Evolutionary conservation across 2,329 filamentous ascomycete genomes (phyloP), one percentile per base, ranked within the genome.

Genomic region (Hortaea werneckii): DNA sequence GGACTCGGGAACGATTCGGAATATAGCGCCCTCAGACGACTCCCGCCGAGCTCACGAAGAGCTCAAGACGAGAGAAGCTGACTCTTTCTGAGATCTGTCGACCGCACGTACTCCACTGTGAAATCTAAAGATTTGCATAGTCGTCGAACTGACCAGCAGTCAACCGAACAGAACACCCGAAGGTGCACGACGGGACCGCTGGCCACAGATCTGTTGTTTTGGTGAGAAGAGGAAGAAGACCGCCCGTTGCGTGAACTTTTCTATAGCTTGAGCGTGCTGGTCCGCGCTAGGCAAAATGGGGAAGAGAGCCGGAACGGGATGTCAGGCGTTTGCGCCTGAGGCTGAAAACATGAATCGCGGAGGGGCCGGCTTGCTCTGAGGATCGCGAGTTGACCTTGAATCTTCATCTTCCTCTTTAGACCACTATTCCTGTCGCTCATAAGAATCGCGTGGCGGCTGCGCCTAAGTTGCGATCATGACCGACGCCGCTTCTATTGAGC

Each of bases 31-130:
- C 42, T 72, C 69, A 69, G 65, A 59, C 65, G 70, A 67, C 65
- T 65, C 70, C 71, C 72, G 77, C 75, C 77, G 79, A 48, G 77
- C 78, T 87, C 82, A 83, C 76, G 62, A 69, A 77, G 81, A 60
- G 40, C 54, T 58, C 45, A 58, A 59, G 71, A 65, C 68, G 72
- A 70, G 67, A 73, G 73, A 46, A 28, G 27, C 55, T 51, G 54
- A 37, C 71, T 92, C 78, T 62, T 67, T 95, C 83, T 94, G 67
- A 86, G 83, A 92, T 82, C 85, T 92, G 88, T 94, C 87, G 85
- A 88, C 86, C 80, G 83, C 85, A 89, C 32, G 8, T 35, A 35
- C 32, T 35, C 32, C 32, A 35, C n/a, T n/a, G n/a, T n/a, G n/a
- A 35, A n/a, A 4, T n/a, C n/a, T 35, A n/a, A 35, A 35, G 32